Evolutionary conservation across 768 basidiomycete species (phyloP), one percentile per base, ranked within the genome.

Genomic region (Trametes coccinea): DNA sequence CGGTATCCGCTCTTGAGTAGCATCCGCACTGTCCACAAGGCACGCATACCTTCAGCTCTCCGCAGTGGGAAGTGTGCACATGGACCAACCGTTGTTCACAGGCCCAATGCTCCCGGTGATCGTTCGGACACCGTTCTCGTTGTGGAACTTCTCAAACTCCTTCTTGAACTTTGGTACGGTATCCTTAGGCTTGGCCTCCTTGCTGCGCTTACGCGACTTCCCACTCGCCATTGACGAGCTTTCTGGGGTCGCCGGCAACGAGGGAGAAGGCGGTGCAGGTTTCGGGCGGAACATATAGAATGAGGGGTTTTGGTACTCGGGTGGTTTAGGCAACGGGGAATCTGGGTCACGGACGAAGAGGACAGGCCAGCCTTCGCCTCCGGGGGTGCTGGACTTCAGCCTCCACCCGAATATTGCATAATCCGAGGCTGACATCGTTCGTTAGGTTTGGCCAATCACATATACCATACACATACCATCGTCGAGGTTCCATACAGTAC

Each of bases 111-210:
- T 87, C 2, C 97, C 97, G 65, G 88, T 80, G 14, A 99, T 90
- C 3, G 95, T 98, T 53, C 96, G 80, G 8, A 98, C 95, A 0
- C 97, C 97, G 67, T 95, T 95, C 75, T 91, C 90, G 17, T 82
- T 82, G 66, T 96, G 94, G 67, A 98, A 98, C 66, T 83, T 84
- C 68, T 92, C 83, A 66, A 95, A 95, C 46, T 88, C 85, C 67
- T 83, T 87, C 75, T 87, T 88, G 74, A 87, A 82, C 61, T 81
- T 81, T 3, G 86, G 88, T 0, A 82, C 78, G 2, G 79, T 78
- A 53, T 86, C 79, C 48, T 78, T 79, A 14, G 74, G 76, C 34
- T 78, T 58, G 13, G 66, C 50, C 39, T 63, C 60, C 49, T 69
- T 59, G 64, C 73, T 62, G 76, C 76, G 61, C 75, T 76, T 82